Base-by-base conservation (phyloP, 208 protist genomes). In the Acanthamoeba sp. region DNA sequence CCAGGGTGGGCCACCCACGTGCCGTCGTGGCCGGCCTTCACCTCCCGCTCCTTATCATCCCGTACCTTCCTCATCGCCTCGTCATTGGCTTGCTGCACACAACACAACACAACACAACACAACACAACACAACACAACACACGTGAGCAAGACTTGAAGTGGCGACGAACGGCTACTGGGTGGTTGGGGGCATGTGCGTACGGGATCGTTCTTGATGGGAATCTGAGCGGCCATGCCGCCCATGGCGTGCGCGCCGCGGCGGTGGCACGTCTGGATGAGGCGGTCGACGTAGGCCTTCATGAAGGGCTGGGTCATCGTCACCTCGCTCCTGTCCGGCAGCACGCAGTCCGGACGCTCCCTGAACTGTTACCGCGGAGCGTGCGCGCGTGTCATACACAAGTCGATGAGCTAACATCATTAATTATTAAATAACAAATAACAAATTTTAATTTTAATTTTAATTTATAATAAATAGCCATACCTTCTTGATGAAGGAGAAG, bases 151-250 rank as follows among this genome's bases (percentile, higher is more conserved):
- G 24, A n/a, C 12, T 4, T 62, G 24, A 1, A 62, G 24, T 29
- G 4, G 16, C n/a, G 24, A 55, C 6, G 48, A 16, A 6, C 10
- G 16, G 48, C 34, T 34, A 45, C 36, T n/a, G n/a, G 95, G 18
- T 32, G 20, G 40, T 45, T 91, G 69, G 50, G 9, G 16, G 22
- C 55, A 29, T 92, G 45, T 14, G 0, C 0, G 45, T 50, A 50
- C 45, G 45, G 45, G 20, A 82, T 97, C 95, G 38, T 93, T 88
- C 36, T 84, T 94, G 87, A 96, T 97, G 66, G 96, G 96, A 45
- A 97, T 97, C 52, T 97, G 96, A 22, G 96, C 96, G 16, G 96
- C 96, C 96, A 97, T 97, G 20, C 96, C 96, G 48, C 96, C 96
- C 96, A 97, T 97, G 4, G 96, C 96, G 48, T 97, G 96, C 10